Evolutionary conservation across 495 filamentous ascomycete species (phyloP).

Genomic region (Neurospora cerealis): DNA sequence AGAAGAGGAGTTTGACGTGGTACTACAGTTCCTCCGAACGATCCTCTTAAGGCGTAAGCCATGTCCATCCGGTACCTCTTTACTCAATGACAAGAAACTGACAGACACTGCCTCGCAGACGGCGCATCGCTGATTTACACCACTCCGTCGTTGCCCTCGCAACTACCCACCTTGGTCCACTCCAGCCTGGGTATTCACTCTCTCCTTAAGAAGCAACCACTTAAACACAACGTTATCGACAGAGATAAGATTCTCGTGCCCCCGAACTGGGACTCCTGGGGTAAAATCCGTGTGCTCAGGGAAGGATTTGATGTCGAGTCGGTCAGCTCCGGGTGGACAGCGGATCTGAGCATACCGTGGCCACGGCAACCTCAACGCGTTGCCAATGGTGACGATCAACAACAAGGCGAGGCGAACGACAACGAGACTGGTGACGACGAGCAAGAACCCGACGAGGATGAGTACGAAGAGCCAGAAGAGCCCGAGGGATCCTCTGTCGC

Average conservation of each 20-base stretch:
- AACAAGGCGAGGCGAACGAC: neutral
- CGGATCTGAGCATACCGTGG: constrained; percentile 58
- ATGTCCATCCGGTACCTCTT: neutral
- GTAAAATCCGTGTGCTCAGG: constrained; percentile 87
- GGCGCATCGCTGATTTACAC: constrained; percentile 89
- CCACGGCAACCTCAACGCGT: constrained; percentile 5
- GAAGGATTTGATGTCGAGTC: constrained; percentile 91
- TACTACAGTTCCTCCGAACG: constrained; percentile 80
- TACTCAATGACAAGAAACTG: neutral
- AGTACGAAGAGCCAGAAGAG: constrained; percentile 4
- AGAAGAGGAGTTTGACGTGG: constrained; percentile 87
- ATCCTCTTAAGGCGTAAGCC: constrained; percentile 73
- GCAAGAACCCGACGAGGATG: constrained; percentile 19
- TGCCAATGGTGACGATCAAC: constrained; percentile 1
- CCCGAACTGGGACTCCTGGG: constrained; percentile 97
- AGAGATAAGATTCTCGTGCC: constrained; percentile 90
- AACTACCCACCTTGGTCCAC: constrained; percentile 73
- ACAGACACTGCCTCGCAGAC: constrained; percentile 41
- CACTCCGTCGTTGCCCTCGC: constrained; percentile 65
- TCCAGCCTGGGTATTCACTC: constrained; percentile 84
- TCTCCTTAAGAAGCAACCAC: constrained; percentile 66
- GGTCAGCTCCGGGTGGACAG: constrained; percentile 72
- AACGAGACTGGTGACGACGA: constrained; percentile 8
- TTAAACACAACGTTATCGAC: constrained; percentile 94
- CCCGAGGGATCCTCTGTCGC: constrained; percentile 49